Evolutionary conservation across 2,329 filamentous ascomycete genomes (phyloP).

Genomic region (Aphanocladium album): DNA sequence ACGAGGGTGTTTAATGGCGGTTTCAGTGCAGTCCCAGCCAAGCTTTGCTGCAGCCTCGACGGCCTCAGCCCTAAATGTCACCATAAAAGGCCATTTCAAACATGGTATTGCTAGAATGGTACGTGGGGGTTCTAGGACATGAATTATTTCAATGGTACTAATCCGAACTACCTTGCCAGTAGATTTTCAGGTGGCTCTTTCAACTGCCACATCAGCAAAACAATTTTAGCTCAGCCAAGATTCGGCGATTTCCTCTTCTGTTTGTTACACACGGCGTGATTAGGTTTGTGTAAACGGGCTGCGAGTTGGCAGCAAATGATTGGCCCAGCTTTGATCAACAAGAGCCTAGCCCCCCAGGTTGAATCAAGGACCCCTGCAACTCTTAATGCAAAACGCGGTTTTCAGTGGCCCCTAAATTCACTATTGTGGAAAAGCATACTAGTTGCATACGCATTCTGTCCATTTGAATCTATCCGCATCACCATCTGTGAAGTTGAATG

Average conservation of each 20-base stretch:
- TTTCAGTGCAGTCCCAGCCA: too few species aligned
- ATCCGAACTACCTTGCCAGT: too few species aligned
- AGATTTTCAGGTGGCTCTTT: not conserved
- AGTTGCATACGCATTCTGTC: not conserved
- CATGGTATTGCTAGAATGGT: too few species aligned
- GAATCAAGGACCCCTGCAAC: not conserved
- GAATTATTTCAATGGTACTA: too few species aligned
- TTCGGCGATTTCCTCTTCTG: constrained; percentile 1
- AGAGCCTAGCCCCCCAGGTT: too few species aligned
- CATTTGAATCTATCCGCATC: not conserved
- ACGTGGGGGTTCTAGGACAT: too few species aligned
- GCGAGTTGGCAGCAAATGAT: not conserved
- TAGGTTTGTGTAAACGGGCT: not conserved
- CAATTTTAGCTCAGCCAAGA: not conserved
- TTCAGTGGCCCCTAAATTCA: not conserved
- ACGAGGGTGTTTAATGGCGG: too few species aligned
- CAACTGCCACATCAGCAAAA: not conserved
- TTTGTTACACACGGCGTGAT: not conserved
- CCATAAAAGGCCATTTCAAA: too few species aligned
- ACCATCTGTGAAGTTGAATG: not conserved
- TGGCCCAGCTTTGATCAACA: not conserved
- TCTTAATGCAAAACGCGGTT: not conserved
- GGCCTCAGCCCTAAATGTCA: too few species aligned
- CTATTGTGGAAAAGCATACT: not conserved
- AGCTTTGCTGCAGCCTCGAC: too few species aligned